These are phyloP conservation scores for Fusarium scirpi DNA, from an alignment of 2,329 filamentous ascomycete genomes.

Conservation along the genomic window DNA sequence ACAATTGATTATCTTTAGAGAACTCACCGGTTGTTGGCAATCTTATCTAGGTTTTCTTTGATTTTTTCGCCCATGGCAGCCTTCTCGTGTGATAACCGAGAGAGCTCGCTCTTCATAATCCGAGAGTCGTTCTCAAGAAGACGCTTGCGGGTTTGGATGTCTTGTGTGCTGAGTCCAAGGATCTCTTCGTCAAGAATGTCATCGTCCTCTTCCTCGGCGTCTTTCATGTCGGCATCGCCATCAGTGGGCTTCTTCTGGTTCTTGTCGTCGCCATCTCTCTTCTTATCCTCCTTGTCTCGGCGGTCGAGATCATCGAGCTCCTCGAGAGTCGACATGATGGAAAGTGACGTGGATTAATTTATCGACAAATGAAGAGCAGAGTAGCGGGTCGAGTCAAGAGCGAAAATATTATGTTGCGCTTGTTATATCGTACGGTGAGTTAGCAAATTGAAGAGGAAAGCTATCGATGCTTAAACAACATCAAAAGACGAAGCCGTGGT, in stretches of 20 bases:
- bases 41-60: constrained; percentile 99
- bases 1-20: not conserved
- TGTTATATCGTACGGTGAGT: constrained; percentile 6
- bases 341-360: constrained; percentile 14
- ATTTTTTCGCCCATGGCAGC: constrained; percentile 97
- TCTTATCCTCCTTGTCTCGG: constrained; percentile 79
- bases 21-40: constrained; percentile 93
- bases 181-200: constrained; percentile 94
- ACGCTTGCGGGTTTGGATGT: constrained; percentile 90
- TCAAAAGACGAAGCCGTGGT: constrained; percentile 40
- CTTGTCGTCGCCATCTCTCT: constrained; percentile 53
- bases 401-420: not conserved
- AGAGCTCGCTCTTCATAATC: constrained; percentile 98
- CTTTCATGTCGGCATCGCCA: constrained; percentile 91
- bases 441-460: constrained; percentile 25
- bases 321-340: constrained; percentile 87
- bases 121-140: constrained; percentile 96
- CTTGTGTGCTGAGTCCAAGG: constrained; percentile 89
- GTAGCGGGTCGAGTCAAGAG: not conserved
- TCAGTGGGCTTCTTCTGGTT: constrained; percentile 63
- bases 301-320: constrained; percentile 91
- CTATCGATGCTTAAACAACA: constrained; percentile 30
- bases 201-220: constrained; percentile 79
- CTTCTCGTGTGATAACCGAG: constrained; percentile 95
- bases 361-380: not conserved